A percentile compares a stretch with the other conserved stretches of the same genome.
Conservation (phyloP, 371 early-diverging fungal genomes). For the Actinomortierella wolfii region DNA sequence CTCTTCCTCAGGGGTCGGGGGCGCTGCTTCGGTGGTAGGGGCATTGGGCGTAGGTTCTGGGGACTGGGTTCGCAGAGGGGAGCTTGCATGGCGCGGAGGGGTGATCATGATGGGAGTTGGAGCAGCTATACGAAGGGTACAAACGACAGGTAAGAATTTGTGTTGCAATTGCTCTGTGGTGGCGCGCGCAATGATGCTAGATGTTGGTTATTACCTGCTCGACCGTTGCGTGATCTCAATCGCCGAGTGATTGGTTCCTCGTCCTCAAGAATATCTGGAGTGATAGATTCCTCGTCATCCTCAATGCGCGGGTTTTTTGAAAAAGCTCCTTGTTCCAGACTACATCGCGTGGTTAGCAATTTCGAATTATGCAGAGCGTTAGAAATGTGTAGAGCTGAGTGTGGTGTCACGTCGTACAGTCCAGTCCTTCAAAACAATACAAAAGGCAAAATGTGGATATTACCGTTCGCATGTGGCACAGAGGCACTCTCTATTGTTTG, state of each 20-base stretch:
- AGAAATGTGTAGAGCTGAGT: too few relatives aligned
- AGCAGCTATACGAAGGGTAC: background rate
- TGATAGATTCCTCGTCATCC: background rate
- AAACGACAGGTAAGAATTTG: background rate
- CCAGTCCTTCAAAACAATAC: background rate
- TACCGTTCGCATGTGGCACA: slow-evolving; percentile 87
- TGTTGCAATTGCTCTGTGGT: too few relatives aligned
- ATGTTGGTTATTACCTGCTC: slow-evolving; percentile 1
- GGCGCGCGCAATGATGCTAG: too few relatives aligned
- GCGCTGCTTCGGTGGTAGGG: background rate
- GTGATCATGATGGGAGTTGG: background rate
- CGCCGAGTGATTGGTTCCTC: slow-evolving; percentile 4
- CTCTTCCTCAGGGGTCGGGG: background rate
- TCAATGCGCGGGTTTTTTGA: background rate
- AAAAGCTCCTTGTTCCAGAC: background rate
- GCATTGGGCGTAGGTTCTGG: background rate
- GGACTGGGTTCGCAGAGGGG: too few relatives aligned
- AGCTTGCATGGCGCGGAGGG: background rate
- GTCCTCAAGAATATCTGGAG: background rate
- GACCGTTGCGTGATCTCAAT: background rate
- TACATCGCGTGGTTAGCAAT: background rate
- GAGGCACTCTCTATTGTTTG: slow-evolving; percentile 83
- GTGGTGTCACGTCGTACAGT: background rate
- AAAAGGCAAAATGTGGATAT: background rate
- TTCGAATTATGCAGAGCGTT: background rate